Evolutionary conservation across 208 protist species (phyloP).

Genomic region (Leishmania major): DNA sequence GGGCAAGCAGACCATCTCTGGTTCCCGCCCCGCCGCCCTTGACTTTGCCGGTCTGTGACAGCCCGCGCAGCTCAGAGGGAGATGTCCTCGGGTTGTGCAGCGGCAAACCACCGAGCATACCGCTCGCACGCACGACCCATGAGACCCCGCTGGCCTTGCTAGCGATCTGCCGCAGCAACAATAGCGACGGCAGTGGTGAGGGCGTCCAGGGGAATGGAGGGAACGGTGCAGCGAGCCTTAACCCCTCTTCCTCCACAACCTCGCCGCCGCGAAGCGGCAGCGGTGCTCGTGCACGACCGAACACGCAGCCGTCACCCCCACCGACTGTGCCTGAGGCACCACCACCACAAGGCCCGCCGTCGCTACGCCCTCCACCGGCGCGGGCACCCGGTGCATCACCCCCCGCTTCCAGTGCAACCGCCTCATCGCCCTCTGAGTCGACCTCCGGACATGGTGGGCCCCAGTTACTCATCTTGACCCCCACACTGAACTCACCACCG

Average conservation of each 20-base stretch:
- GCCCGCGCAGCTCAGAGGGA: conserved; percentile 2
- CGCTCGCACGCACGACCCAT: background rate
- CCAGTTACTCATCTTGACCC: background rate
- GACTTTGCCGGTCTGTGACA: conserved; percentile 10
- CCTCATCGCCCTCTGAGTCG: background rate
- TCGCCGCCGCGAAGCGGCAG: too few species aligned
- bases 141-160: conserved; percentile 19
- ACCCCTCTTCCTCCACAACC: background rate
- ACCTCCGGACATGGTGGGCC: background rate
- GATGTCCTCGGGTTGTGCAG: background rate
- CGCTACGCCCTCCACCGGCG: background rate
- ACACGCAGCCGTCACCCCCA: background rate
- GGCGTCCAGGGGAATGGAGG: background rate
- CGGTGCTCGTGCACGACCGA: background rate
- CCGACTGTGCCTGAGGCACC: background rate
- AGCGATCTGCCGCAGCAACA: background rate
- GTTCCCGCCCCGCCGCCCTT: conserved; percentile 11
- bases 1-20: background rate
- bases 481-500: background rate
- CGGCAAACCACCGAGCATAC: background rate
- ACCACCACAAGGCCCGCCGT: background rate
- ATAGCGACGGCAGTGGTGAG: conserved; percentile 5
- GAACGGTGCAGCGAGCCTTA: too few species aligned
- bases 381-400: background rate
- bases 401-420: background rate